Base-by-base conservation (phyloP, 441 rosid species). In the Croton laevigatus region DNA sequence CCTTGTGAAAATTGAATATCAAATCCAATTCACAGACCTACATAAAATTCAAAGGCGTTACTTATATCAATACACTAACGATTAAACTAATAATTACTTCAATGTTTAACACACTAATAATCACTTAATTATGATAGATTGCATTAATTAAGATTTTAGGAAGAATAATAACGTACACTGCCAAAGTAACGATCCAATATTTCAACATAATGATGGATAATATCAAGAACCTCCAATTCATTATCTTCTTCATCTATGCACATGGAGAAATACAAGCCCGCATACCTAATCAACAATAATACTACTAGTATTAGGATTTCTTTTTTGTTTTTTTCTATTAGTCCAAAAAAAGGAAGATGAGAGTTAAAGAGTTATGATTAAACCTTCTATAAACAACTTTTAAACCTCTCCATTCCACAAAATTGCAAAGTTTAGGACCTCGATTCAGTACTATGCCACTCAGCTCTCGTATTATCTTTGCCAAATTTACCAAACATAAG, bases 251-350 rank as follows among this genome's bases (percentile, higher is more conserved):
- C 84, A 79, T 91, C 96, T 77, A 88, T 74, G 80, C 99, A 95
- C 98, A 95, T 93, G 83, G 98, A 95, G 80, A 95, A 95, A 78
- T 93, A 95, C n/a, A 95, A 83, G 66, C 97, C 88, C 38, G 99
- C 98, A 80, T 95, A 93, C 81, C 98, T 95, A 52, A 11, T 45
- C 40, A 53, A 51, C 20, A 16, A 14, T 5, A n/a, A 54, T 54
- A 8, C 22, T 9, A 3, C 19, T 53, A 53, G 2, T n/a, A 51
- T 0, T n/a, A 51, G n/a, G 4, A 13, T 51, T 0, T 51, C 5
- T 5, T 51, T 16, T 3, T n/a, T 1, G 4, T 17, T 37, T 37
- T 38, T 38, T 38, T 38, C 3, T 38, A n/a, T n/a, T n/a, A n/a
- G 32, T 27, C 2, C 2, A 42, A 42, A 42, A 42, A 2, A 17